Evolutionary conservation across 2,329 filamentous ascomycete species (phyloP), one percentile per base, ranked within the genome.

Genomic region (Ceratocystiopsis sp.): DNA sequence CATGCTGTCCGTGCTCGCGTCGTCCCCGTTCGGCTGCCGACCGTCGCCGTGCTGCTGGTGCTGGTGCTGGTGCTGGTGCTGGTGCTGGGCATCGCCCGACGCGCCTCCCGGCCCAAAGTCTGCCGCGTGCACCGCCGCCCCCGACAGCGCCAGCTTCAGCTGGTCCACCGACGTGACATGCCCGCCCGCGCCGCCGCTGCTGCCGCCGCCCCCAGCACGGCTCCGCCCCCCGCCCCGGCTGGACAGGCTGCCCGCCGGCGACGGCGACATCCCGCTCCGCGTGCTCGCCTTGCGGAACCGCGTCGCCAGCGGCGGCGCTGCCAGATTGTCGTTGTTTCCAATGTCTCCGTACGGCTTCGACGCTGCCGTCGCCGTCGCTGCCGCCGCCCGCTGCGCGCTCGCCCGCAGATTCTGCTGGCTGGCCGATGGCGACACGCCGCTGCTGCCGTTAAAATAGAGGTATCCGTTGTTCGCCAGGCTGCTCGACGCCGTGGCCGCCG

Each of bases 1-100:
- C 65, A 84, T 72, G 57, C 78, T 83, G 43, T 84, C 80, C 45
- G 65, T 69, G 53, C 67, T 75, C 53, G 67, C 75, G 43, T 66
- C 70, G 49, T 67, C 65, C 46, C 71, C 73, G 42, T 69, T 66
- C 17, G 66, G 63, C n/a, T 57, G 56, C 29, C 16, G 16, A 10
- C 15, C 18, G 6, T 21, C 37, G 13, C n/a, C 29, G 7, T 32
- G 7, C 29, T 19, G 57, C 2, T 61, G 18, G 3, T 18, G 36
- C 35, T 42, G 42, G n/a, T 19, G 57, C 2, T 61, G 18, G 3
- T 18, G 36, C 35, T 42, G 42, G n/a, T 19, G 57, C 2, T 61
- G 18, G 3, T 18, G 36, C 35, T 42, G 42, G n/a, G 39, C 42
- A 61, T 21, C 59, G 57, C 41, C 59, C 55, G 35, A 61, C 59